Conservation (phyloP, 192 early-diverging fungal species). For the Oehlia diaphana region DNA sequence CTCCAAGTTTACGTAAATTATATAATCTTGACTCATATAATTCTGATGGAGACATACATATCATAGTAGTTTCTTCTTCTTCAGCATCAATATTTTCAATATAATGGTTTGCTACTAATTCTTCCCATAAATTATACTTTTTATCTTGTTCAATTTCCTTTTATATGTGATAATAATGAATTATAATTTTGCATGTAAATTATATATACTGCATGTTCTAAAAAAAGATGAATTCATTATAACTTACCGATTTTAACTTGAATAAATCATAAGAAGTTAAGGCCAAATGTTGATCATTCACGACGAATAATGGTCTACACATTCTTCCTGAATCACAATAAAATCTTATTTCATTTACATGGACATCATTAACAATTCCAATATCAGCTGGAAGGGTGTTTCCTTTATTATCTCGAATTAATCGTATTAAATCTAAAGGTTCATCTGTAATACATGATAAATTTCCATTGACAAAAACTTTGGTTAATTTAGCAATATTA, state of each 20-base stretch:
- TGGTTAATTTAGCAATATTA: slow-evolving; percentile 54
- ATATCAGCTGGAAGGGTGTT: slow-evolving; percentile 83
- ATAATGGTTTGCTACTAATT: slow-evolving; percentile 75
- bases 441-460: slow-evolving; percentile 96
- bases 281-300: slow-evolving; percentile 69
- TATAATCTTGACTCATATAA: slow-evolving; percentile 62
- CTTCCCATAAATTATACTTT: slow-evolving; percentile 52
- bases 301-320: slow-evolving; percentile 90
- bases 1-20: background rate
- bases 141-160: background rate
- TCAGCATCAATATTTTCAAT: slow-evolving; percentile 97
- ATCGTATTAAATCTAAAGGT: slow-evolving; percentile 79
- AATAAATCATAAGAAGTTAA: slow-evolving; percentile 64
- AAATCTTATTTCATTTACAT: slow-evolving; percentile 92
- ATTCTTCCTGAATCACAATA: slow-evolving; percentile 96
- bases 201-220: background rate
- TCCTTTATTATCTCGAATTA: slow-evolving; percentile 77
- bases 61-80: slow-evolving; percentile 98
- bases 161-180: background rate
- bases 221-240: background rate
- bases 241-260: slow-evolving; percentile 42
- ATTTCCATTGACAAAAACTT: slow-evolving; percentile 96
- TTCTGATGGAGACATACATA: slow-evolving; percentile 96
- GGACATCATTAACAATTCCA: slow-evolving; percentile 90
- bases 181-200: background rate